These are phyloP conservation scores for Endothia cerciana DNA, from an alignment of 2,329 filamentous ascomycete genomes.

Conservation along the genomic window DNA sequence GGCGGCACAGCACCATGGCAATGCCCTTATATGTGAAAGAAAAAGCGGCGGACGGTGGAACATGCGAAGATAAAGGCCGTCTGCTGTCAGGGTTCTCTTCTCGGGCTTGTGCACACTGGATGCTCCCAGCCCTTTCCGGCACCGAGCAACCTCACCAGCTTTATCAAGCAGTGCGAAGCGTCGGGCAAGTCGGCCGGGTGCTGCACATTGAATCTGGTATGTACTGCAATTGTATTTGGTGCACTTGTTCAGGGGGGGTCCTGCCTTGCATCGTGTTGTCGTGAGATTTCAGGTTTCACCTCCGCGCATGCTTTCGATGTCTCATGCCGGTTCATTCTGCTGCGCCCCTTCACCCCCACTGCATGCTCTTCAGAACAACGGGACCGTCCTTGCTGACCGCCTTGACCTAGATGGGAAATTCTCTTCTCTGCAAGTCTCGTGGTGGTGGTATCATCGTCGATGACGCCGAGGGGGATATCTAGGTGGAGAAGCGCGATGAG, in stretches of 20 bases:
- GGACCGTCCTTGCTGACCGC: background rate
- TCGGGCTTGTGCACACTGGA: conserved; percentile 8
- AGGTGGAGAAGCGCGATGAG: background rate
- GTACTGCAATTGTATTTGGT: background rate
- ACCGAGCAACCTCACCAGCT: background rate
- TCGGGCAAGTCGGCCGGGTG: background rate
- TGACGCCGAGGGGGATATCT: too few species aligned
- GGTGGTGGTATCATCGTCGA: background rate
- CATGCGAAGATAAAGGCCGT: background rate
- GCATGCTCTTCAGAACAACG: background rate
- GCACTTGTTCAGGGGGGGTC: background rate
- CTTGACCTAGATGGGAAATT: background rate
- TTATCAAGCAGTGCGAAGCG: background rate
- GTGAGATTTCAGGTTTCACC: too few species aligned
- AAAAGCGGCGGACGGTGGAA: too few species aligned
- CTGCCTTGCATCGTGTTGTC: background rate
- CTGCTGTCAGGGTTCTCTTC: background rate
- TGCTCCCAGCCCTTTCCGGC: background rate
- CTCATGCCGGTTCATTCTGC: background rate
- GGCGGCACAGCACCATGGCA: background rate
- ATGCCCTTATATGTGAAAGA: too few species aligned
- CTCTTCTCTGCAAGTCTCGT: conserved; percentile 6
- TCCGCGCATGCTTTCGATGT: background rate
- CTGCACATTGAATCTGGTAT: conserved; percentile 12
- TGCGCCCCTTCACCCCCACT: background rate